Evolutionary conservation across 2,329 filamentous ascomycete species (phyloP), one percentile per base, ranked within the genome.

Genomic region (Fusarium poae): DNA sequence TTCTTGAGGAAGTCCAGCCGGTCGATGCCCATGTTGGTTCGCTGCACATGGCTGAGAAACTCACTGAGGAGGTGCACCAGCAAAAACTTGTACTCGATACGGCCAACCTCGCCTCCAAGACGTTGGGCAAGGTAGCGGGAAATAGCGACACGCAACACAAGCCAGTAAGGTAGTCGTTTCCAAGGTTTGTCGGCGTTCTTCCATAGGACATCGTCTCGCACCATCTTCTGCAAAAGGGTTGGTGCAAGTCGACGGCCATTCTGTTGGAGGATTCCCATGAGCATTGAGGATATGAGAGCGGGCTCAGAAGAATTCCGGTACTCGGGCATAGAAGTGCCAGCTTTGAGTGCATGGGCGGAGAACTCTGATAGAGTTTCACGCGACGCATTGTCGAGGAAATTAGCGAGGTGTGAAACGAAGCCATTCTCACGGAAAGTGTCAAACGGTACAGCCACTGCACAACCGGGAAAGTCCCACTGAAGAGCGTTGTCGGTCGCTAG

Each of bases 121-220:
- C 67, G 4, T 80, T 83, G 13, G 13, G 16, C 79, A 0, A 92
- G 78, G 10, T 84, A 80, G 1, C 89, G 82, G 46, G 88, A 84
- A 3, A 88, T 72, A 0, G 82, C 80, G 10, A 92, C 88, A 1
- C 89, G 85, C 16, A 92, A 74, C 1, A 89, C 79, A 0, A 92
- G 83, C 85, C 89, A 93, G 51, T 86, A 83, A 0, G 90, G 84
- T 6, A 85, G 84, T 39, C 91, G 79, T 23, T 90, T 82, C 90
- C 90, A 93, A 0, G 89, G 90, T 2, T 79, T 77, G 3, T 81
- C 76, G 0, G 83, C 80, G 2, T 83, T 75, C 2, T 78, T 74
- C 77, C 86, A 85, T 25, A 81, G 82, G 0, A 91, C 85, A 27
- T 91, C 88, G 51, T 92, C 90, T 2, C 86, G 82, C 2, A 91